Conservation (phyloP, 2,329 filamentous ascomycete species). For the Verruconis gallopava region DNA sequence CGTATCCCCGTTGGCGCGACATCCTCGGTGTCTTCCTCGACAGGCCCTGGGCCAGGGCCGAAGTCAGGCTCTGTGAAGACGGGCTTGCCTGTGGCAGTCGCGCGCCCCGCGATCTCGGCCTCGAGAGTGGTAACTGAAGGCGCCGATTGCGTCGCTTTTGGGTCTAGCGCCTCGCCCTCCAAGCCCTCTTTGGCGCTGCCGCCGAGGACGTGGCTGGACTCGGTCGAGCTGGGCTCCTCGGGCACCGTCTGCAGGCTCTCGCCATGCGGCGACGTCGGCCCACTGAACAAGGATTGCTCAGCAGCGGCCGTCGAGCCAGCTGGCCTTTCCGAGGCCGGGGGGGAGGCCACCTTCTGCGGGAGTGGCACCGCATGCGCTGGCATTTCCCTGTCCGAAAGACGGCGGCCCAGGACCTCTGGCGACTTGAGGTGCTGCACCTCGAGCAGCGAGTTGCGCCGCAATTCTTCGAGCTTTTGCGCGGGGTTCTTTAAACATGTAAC, state of each 20-base stretch:
- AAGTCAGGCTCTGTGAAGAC: constrained; percentile 18
- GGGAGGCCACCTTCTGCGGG: too few species aligned
- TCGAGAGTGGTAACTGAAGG: not conserved
- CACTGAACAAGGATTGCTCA: too few species aligned
- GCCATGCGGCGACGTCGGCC: too few species aligned
- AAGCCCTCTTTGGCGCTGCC: not conserved
- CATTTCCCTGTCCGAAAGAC: constrained; percentile 5
- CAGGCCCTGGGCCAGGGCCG: constrained; percentile 11
- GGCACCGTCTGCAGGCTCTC: not conserved
- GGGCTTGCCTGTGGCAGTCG: constrained; percentile 11
- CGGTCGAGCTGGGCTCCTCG: constrained; percentile 5
- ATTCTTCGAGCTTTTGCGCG: constrained; percentile 31
- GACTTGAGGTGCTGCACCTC: constrained; percentile 25
- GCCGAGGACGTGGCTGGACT: constrained; percentile 4
- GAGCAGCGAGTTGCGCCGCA: constrained; percentile 32
- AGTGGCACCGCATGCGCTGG: constrained; percentile 4
- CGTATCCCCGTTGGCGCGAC: not conserved
- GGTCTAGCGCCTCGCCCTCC: not conserved
- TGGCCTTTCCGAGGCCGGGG: too few species aligned
- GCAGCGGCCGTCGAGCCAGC: too few species aligned
- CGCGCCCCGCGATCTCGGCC: constrained; percentile 5
- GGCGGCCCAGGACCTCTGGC: not conserved
- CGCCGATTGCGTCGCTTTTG: not conserved
- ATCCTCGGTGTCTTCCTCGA: not conserved
- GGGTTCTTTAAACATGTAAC: constrained; percentile 28